A percentile compares a stretch with the other conserved stretches of the same genome.
phyloP scores from a whole-genome alignment of 805 yeast genomes.

The Candida ascalaphidarum region DNA sequence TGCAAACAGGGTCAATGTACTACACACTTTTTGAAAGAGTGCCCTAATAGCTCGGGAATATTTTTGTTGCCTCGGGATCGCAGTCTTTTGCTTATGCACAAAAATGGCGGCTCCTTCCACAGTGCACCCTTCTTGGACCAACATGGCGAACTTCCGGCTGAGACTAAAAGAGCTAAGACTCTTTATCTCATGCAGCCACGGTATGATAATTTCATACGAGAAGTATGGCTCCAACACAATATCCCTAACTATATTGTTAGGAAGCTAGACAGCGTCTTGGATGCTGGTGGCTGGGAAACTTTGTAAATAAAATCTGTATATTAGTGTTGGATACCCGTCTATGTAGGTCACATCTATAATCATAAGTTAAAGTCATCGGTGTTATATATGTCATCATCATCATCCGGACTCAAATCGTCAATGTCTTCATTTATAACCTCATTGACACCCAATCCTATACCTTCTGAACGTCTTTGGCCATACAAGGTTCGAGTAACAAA shows the following conservation, averaged over 20 bases:
- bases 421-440: neutral
- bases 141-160: conserved; percentile 81
- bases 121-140: conserved; percentile 78
- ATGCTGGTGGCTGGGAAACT: conserved; percentile 95
- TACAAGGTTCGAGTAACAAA: conserved; percentile 28
- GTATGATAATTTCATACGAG: conserved; percentile 58
- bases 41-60: conserved; percentile 60
- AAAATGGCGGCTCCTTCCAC: conserved; percentile 75
- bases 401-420: neutral
- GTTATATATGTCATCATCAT: neutral
- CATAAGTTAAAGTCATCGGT: conserved; percentile 1
- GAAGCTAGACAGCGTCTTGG: conserved; percentile 67
- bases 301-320: conserved; percentile 26
- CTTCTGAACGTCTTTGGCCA: conserved; percentile 9
- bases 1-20: conserved; percentile 70
- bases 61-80: conserved; percentile 67
- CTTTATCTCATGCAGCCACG: conserved; percentile 52
- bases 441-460: neutral
- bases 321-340: neutral
- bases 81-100: conserved; percentile 53
- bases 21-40: conserved; percentile 54
- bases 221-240: conserved; percentile 73
- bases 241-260: conserved; percentile 71
- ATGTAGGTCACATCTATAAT: neutral
- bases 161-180: conserved; percentile 63